Percentiles rank a stretch among this genome's conserved stretches.
phyloP scores from a whole-genome alignment of 1,139 yeast species.

The Candida neerlandica region DNA sequence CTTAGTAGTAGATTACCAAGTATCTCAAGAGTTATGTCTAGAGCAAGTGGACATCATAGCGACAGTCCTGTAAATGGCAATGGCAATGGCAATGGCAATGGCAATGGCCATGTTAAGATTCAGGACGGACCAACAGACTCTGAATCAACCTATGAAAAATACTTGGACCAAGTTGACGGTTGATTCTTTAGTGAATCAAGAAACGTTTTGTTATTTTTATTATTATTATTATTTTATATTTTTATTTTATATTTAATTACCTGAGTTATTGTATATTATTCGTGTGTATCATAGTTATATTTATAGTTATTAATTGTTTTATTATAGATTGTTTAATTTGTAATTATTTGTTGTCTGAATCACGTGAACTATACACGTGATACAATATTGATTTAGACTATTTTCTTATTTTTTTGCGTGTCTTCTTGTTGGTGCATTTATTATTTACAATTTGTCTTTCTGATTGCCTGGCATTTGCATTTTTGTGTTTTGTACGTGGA shows the following conservation, averaged over 20 bases:
- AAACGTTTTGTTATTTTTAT: neutral
- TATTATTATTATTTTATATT: neutral
- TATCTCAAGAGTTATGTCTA: constrained; percentile 2
- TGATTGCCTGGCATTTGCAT: too few relatives aligned
- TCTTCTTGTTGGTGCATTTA: too few relatives aligned
- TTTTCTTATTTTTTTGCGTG: too few relatives aligned
- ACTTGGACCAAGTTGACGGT: constrained; percentile 3
- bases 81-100: neutral
- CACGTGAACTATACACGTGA: neutral
- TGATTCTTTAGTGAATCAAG: neutral
- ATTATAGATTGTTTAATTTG: too few relatives aligned
- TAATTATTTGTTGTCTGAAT: too few relatives aligned
- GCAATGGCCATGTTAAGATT: neutral
- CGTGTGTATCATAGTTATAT: neutral
- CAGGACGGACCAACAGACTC: neutral
- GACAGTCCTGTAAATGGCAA: neutral
- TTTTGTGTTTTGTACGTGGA: constrained; percentile 1
- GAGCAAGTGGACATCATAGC: constrained; percentile 2
- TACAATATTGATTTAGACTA: too few relatives aligned
- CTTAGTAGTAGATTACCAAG: neutral
- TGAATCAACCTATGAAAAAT: constrained; percentile 1
- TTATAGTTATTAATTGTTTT: neutral
- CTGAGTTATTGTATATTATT: neutral
- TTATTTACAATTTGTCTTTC: too few relatives aligned
- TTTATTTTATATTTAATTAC: neutral